phyloP scores from a whole-genome alignment of 1,284 basidiomycete species.

The Ceratobasidium sp. region DNA sequence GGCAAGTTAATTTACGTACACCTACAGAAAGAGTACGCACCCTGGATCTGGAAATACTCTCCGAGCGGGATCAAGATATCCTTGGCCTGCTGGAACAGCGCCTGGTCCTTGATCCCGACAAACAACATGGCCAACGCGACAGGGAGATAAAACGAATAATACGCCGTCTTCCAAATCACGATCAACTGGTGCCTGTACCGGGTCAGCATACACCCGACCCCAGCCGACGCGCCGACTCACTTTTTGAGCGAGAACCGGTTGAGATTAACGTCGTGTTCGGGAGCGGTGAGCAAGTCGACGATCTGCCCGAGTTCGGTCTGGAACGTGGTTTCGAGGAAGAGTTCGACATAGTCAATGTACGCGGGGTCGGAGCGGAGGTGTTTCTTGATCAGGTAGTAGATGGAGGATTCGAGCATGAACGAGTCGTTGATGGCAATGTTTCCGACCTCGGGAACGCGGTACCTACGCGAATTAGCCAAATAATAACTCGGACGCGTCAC shows the following conservation, averaged over 20 bases:
- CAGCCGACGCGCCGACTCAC: constrained; percentile 58
- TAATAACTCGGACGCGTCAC: too few relatives aligned
- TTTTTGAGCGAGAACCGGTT: constrained; percentile 76
- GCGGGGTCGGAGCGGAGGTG: constrained; percentile 85
- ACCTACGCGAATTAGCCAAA: too few relatives aligned
- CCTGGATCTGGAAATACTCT: constrained; percentile 97
- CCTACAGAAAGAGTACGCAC: not conserved
- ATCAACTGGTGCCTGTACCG: constrained; percentile 82
- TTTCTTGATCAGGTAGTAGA: constrained; percentile 88
- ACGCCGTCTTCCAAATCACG: constrained; percentile 97
- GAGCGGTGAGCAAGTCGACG: constrained; percentile 93
- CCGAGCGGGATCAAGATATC: constrained; percentile 91
- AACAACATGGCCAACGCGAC: constrained; percentile 92
- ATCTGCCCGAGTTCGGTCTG: constrained; percentile 97
- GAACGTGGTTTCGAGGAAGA: constrained; percentile 93
- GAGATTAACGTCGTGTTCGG: constrained; percentile 88
- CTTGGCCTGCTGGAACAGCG: constrained; percentile 80
- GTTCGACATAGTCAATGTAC: constrained; percentile 88
- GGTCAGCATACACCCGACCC: constrained; percentile 42
- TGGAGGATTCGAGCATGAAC: constrained; percentile 95
- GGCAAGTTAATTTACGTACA: not conserved
- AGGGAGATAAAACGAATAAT: constrained; percentile 98
- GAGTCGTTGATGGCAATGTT: constrained; percentile 96
- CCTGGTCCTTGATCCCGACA: constrained; percentile 69
- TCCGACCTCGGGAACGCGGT: constrained; percentile 75